Percentiles rank a stretch among this genome's conserved stretches.
phyloP scores from a whole-genome alignment of 129 eudicot genomes.

The Calendula officinalis region DNA sequence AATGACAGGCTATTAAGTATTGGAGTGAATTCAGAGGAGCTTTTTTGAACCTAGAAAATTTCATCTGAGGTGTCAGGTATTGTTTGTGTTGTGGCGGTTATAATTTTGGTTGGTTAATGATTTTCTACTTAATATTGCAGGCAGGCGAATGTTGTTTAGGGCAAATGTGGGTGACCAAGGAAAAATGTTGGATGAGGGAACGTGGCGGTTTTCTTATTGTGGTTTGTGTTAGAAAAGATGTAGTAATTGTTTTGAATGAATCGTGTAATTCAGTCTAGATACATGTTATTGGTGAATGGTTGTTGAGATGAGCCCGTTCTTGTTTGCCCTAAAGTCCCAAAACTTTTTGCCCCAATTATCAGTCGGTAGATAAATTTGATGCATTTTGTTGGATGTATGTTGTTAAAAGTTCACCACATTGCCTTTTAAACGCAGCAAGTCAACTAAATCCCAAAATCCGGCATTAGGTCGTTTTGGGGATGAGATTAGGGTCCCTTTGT shows the following conservation, averaged over 20 bases:
- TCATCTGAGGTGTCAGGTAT: conserved; percentile 29
- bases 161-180: conserved; percentile 17
- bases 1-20: conserved; percentile 14
- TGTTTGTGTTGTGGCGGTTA: neutral
- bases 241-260: conserved; percentile 22
- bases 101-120: neutral
- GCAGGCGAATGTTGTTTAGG: conserved; percentile 22
- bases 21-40: conserved; percentile 12
- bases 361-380: neutral
- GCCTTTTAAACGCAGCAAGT: no score
- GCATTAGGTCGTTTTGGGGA: no score
- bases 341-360: neutral
- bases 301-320: conserved; percentile 28
- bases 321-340: conserved; percentile 20
- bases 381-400: neutral
- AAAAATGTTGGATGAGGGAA: conserved; percentile 11
- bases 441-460: no score
- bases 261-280: conserved; percentile 17
- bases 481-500: no score
- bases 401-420: neutral
- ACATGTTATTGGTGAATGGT: conserved; percentile 9
- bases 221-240: conserved; percentile 23
- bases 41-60: conserved; percentile 16
- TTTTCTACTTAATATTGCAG: conserved; percentile 1
- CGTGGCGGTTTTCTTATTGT: conserved; percentile 11